A percentile compares a stretch with the other conserved stretches of the same genome.
These are phyloP conservation scores for Zopfochytrium polystomum DNA, from an alignment of 371 early-diverging fungal species.

Conservation along the genomic window DNA sequence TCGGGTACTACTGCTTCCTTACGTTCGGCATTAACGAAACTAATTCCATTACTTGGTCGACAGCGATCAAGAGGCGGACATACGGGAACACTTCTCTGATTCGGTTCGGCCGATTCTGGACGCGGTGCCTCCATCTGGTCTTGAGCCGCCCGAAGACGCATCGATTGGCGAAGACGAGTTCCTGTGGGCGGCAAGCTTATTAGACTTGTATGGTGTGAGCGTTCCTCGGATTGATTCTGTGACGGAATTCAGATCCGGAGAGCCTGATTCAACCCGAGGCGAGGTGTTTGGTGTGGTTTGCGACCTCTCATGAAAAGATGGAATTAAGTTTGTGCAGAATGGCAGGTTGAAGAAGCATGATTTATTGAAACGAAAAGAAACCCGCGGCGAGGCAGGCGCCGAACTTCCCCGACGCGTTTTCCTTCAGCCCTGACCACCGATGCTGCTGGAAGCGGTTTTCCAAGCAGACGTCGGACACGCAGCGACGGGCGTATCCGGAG, in stretches of 20 bases:
- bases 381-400: no score
- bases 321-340: no score
- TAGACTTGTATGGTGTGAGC: background rate
- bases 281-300: background rate
- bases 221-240: background rate
- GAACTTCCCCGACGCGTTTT: no score
- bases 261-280: background rate
- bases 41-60: no score
- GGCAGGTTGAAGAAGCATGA: no score
- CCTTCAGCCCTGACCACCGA: no score
- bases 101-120: background rate
- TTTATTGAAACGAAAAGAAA: no score
- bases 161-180: background rate
- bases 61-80: background rate
- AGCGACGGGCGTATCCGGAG: no score
- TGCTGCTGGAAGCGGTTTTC: no score
- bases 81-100: background rate
- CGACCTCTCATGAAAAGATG: no score
- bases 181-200: background rate
- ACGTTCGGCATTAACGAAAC: background rate
- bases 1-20: background rate
- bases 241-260: background rate
- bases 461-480: no score
- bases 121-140: no score
- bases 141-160: background rate